phyloP scores from a whole-genome alignment of 2,329 filamentous ascomycete species.

The Alternaria sp. region DNA sequence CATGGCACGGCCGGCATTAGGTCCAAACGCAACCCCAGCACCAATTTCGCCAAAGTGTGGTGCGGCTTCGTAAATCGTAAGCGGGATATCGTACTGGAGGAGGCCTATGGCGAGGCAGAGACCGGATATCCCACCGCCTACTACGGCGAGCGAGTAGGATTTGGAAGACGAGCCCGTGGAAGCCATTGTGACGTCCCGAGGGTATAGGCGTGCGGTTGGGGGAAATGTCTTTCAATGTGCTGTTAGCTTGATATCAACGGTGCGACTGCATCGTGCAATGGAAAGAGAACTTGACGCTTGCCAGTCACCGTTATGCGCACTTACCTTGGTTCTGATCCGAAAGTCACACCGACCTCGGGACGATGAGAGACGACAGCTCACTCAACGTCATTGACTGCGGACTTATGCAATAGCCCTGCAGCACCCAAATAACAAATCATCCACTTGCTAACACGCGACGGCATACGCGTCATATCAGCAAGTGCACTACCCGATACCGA shows the following conservation, averaged over 20 bases:
- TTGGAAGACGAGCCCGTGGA: conserved; percentile 31
- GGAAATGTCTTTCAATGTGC: background rate
- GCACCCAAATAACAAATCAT: background rate
- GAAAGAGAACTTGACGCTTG: background rate
- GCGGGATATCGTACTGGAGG: conserved; percentile 52
- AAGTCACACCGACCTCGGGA: conserved; percentile 7
- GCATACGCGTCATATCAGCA: background rate
- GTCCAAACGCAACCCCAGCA: conserved; percentile 63
- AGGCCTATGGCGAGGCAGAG: conserved; percentile 62
- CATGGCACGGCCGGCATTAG: conserved; percentile 64
- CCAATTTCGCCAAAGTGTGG: conserved; percentile 64
- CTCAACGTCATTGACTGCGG: background rate
- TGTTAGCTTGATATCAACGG: background rate
- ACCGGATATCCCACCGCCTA: conserved; percentile 67
- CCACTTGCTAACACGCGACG: background rate
- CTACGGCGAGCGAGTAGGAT: conserved; percentile 60
- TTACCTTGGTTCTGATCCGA: conserved; percentile 20
- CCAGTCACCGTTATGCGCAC: conserved; percentile 13
- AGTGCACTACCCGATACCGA: conserved; percentile 1
- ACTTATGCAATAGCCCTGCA: background rate
- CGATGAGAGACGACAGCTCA: conserved; percentile 12
- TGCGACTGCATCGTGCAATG: background rate
- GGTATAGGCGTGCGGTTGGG: background rate
- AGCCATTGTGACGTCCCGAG: conserved; percentile 21
- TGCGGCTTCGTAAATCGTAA: conserved; percentile 65